phyloP scores from a whole-genome alignment of 257 asterid species.

The Gentiana macrophylla region DNA sequence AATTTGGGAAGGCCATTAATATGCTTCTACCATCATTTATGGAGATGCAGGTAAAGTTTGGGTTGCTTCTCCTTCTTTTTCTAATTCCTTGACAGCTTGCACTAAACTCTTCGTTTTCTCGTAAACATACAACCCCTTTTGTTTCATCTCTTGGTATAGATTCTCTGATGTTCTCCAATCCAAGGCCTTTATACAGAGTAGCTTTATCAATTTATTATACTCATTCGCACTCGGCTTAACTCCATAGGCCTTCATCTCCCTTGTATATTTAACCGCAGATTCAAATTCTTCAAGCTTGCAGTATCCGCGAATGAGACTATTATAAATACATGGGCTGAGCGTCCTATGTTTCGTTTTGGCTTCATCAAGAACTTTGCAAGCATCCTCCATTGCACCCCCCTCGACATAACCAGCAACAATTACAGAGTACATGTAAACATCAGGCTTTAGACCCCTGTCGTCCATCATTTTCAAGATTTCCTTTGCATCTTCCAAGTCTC shows the following conservation, averaged over 20 bases:
- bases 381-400: conserved; percentile 60
- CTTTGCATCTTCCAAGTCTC: conserved; percentile 54
- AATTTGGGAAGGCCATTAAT: too few relatives aligned
- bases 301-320: conserved; percentile 63
- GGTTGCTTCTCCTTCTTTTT: conserved; percentile 28
- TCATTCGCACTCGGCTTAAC: conserved; percentile 54
- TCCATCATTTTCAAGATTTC: conserved; percentile 43
- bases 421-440: conserved; percentile 60
- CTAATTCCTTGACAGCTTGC: conserved; percentile 69
- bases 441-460: conserved; percentile 77
- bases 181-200: conserved; percentile 68
- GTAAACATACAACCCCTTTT: conserved; percentile 50
- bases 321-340: conserved; percentile 49
- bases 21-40: background rate
- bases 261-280: conserved; percentile 44
- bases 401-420: conserved; percentile 59
- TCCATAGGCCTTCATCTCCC: conserved; percentile 63
- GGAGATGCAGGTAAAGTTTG: conserved; percentile 13
- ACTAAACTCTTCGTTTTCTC: conserved; percentile 56
- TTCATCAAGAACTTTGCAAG: conserved; percentile 52
- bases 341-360: conserved; percentile 59
- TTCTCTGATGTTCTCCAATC: conserved; percentile 80
- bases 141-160: conserved; percentile 55
- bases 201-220: conserved; percentile 66
- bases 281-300: conserved; percentile 79